Percentiles rank a stretch among this genome's conserved stretches.
phyloP scores from a whole-genome alignment of 345 rosid species.

The Gossypium stocksii region DNA sequence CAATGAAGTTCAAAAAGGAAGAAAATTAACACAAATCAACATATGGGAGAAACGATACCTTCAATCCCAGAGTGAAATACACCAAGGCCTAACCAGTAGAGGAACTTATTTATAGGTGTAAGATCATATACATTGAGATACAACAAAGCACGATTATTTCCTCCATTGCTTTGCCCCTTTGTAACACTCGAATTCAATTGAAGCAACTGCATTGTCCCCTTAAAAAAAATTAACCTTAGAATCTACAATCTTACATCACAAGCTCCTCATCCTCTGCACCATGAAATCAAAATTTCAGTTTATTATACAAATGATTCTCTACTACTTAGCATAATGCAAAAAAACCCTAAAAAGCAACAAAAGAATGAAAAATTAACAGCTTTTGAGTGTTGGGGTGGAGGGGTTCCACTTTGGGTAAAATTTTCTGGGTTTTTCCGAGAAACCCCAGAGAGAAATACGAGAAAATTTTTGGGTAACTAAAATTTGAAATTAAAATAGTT shows the following conservation, averaged over 20 bases:
- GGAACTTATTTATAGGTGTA: conserved; percentile 81
- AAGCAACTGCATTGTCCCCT: conserved; percentile 65
- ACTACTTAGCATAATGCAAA: neutral
- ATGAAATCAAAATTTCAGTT: neutral
- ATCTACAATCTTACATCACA: conserved; percentile 24
- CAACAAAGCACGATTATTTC: conserved; percentile 32
- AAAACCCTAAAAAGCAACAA: neutral
- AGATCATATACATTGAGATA: conserved; percentile 92
- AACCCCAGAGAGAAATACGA: conserved; percentile 1
- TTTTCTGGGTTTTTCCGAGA: neutral
- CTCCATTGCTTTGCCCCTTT: conserved; percentile 41
- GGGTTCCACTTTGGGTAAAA: neutral
- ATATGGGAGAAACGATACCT: conserved; percentile 37
- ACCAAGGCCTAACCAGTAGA: conserved; percentile 88
- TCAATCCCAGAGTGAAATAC: conserved; percentile 93
- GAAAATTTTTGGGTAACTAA: neutral
- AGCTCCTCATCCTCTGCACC: conserved; percentile 25
- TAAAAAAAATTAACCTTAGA: conserved; percentile 4
- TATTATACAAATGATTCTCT: neutral
- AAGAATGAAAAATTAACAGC: neutral
- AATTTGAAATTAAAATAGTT: neutral
- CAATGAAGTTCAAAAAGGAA: neutral
- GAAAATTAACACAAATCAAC: neutral
- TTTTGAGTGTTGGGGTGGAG: neutral
- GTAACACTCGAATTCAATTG: conserved; percentile 47